A percentile compares a stretch with the other conserved stretches of the same genome.
Evolutionary conservation across 768 basidiomycete genomes (phyloP).

Genomic region (Leccinum ochraceum): DNA sequence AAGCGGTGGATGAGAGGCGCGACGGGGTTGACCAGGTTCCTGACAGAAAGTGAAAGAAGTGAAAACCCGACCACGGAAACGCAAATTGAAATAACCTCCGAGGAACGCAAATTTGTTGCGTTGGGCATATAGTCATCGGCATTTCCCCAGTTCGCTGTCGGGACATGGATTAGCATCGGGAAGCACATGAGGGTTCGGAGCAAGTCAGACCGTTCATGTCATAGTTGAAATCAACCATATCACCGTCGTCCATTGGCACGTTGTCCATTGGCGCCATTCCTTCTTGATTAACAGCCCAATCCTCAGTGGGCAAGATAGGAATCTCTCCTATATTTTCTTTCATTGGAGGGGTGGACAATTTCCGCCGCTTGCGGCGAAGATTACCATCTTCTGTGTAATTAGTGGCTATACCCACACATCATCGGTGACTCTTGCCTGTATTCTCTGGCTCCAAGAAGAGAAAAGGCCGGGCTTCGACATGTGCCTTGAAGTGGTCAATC

Average conservation of each 20-base stretch:
- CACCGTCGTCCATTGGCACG: slow-evolving; percentile 12
- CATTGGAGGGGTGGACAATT: slow-evolving; percentile 24
- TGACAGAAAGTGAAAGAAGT: slow-evolving; percentile 31
- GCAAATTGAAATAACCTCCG: slow-evolving; percentile 52
- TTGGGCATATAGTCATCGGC: slow-evolving; percentile 17
- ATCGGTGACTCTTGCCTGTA: slow-evolving; percentile 13
- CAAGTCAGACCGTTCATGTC: slow-evolving; percentile 24
- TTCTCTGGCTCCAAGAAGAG: slow-evolving; percentile 9
- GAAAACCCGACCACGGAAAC: slow-evolving; percentile 7
- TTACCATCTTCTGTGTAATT: slow-evolving; percentile 34
- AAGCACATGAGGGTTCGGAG: background rate
- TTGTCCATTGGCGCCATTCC: slow-evolving; percentile 5
- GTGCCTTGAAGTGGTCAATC: slow-evolving; percentile 68
- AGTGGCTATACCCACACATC: background rate
- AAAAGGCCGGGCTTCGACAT: slow-evolving; percentile 61
- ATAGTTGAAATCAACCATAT: slow-evolving; percentile 26
- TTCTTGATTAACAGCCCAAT: slow-evolving; percentile 19
- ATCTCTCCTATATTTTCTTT: slow-evolving; percentile 1
- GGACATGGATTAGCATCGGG: slow-evolving; percentile 13
- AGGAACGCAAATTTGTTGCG: slow-evolving; percentile 45
- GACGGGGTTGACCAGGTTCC: slow-evolving; percentile 88
- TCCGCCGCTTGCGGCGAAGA: slow-evolving; percentile 51
- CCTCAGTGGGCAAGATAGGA: slow-evolving; percentile 1
- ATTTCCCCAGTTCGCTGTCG: slow-evolving; percentile 26
- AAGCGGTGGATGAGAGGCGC: slow-evolving; percentile 58